These are phyloP conservation scores for Pinus taeda DNA, from an alignment of 75 land plant genomes.

Conservation along the genomic window DNA sequence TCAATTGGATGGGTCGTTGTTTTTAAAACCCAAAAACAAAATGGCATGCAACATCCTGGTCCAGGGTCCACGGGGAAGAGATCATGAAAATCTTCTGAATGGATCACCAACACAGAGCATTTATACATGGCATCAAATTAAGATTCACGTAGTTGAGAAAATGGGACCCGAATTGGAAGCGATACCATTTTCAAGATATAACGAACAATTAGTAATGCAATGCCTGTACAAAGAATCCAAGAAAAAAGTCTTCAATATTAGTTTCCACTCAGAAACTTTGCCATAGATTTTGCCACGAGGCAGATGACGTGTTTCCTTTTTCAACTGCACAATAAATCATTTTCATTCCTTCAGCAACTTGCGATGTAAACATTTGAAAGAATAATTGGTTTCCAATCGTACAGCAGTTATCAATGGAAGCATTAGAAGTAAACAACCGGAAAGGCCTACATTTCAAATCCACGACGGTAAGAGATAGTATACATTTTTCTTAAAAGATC, in stretches of 20 bases:
- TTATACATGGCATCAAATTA: no score
- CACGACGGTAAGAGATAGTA: not conserved
- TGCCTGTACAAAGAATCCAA: no score
- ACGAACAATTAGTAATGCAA: no score
- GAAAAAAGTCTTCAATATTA: not conserved
- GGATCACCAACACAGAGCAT: no score
- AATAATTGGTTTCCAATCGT: not conserved
- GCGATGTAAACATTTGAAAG: not conserved
- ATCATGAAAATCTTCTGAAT: no score
- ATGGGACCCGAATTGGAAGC: no score
- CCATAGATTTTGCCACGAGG: not conserved
- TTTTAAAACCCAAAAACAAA: no score
- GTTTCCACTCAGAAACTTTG: not conserved
- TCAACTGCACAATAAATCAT: not conserved
- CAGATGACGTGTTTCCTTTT: not conserved
- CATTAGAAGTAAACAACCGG: not conserved
- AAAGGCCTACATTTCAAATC: not conserved
- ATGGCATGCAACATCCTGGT: no score
- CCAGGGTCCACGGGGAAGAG: no score
- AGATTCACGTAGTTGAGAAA: no score
- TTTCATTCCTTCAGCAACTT: not conserved
- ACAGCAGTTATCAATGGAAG: not conserved
- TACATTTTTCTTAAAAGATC: slow-evolving; percentile 7
- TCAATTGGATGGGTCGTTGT: no score
- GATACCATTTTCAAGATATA: no score